Conservation (phyloP, 768 basidiomycete species). For the Podaxis pistillaris region DNA sequence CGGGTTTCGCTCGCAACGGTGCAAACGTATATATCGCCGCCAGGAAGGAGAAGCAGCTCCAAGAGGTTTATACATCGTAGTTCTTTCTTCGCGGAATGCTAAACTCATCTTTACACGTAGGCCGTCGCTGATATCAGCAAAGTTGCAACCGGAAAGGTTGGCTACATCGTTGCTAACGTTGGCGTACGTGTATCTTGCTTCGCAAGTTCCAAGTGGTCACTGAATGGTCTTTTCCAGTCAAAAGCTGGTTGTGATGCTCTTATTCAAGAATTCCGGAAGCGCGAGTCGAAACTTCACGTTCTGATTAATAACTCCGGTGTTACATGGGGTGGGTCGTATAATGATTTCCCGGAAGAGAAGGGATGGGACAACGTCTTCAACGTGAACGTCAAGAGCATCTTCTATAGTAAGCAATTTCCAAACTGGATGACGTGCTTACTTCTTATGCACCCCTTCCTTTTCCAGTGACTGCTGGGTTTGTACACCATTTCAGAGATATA, state of each 20-base stretch:
- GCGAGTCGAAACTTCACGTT: constrained; percentile 74
- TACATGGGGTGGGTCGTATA: constrained; percentile 75
- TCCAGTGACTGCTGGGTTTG: constrained; percentile 50
- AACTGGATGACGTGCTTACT: background rate
- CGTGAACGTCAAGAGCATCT: constrained; percentile 83
- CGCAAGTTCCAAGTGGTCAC: background rate
- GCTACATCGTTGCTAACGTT: constrained; percentile 76
- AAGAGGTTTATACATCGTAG: constrained; percentile 46
- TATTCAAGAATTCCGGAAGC: constrained; percentile 62
- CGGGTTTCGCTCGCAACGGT: constrained; percentile 80
- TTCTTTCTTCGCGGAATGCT: background rate
- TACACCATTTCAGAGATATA: background rate
- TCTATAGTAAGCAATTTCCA: constrained; percentile 57
- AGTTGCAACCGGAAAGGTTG: constrained; percentile 55
- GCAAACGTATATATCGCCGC: constrained; percentile 90
- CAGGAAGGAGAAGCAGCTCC: constrained; percentile 75
- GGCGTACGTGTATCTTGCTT: constrained; percentile 44
- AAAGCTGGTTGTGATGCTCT: constrained; percentile 80
- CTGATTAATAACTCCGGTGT: constrained; percentile 84
- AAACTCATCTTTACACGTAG: constrained; percentile 25
- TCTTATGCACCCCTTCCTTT: constrained; percentile 2
- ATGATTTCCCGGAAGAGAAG: constrained; percentile 72
- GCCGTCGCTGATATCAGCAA: constrained; percentile 60
- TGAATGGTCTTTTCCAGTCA: constrained; percentile 38
- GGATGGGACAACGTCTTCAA: constrained; percentile 86